Evolutionary conservation across 306 rosid species (phyloP).

Genomic region (Castanea crenata): DNA sequence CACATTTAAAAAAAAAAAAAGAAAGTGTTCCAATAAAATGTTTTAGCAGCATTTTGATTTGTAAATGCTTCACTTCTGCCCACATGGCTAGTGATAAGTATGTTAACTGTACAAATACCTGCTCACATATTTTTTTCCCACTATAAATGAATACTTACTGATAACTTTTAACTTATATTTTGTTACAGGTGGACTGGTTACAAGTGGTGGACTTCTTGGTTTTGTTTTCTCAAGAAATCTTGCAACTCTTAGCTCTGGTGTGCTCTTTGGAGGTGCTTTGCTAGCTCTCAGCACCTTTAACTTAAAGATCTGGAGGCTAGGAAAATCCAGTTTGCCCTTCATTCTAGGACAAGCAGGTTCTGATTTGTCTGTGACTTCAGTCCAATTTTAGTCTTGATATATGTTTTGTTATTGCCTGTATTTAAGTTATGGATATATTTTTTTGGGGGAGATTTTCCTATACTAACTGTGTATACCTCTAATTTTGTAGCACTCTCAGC

Average conservation of each 20-base stretch:
- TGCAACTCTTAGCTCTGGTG: conserved; percentile 54
- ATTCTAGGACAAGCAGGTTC: conserved; percentile 92
- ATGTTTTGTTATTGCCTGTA: not conserved
- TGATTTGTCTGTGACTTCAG: conserved; percentile 7
- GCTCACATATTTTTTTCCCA: not conserved
- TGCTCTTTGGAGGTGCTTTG: conserved; percentile 82
- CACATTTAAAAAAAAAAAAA: too few species aligned
- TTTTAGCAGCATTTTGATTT: too few species aligned
- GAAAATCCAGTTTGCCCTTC: conserved; percentile 82
- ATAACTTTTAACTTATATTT: not conserved
- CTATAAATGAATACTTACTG: not conserved
- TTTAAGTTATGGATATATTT: not conserved
- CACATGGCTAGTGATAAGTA: too few species aligned
- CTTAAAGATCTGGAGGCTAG: conserved; percentile 94
- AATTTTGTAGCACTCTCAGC: conserved; percentile 60
- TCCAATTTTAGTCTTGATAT: conserved; percentile 4
- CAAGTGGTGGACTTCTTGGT: conserved; percentile 72
- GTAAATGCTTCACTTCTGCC: too few species aligned
- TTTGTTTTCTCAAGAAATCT: conserved; percentile 68
- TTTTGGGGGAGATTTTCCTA: not conserved
- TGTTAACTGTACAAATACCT: too few species aligned
- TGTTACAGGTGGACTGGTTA: conserved; percentile 69
- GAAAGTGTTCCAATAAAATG: too few species aligned
- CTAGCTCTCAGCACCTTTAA: conserved; percentile 79
- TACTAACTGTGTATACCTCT: not conserved